Evolutionary conservation across 2,329 filamentous ascomycete genomes (phyloP), one percentile per base, ranked within the genome.

Genomic region (Paraphoma sp.): DNA sequence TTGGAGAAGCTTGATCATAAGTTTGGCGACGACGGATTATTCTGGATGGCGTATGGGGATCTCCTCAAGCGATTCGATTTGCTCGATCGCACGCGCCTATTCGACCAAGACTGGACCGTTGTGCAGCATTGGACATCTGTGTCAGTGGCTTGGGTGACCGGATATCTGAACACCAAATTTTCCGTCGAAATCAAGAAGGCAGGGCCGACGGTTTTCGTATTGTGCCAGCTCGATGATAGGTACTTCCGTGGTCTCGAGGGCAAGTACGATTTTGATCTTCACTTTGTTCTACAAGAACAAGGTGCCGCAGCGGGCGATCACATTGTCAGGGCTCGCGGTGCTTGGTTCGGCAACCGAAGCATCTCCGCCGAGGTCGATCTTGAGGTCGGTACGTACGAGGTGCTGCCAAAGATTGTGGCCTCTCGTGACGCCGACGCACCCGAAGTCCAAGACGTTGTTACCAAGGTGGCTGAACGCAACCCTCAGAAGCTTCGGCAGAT

Each of bases 341-440:
- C 81, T 74, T 74, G 70, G 64, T 80, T 80, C 70, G 90, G 91
- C 81, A 86, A 82, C 12, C 87, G 92, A 8, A 90, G 88, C 5
- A 87, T 93, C 48, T 92, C 89, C 47, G 87, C 91, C 2, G 91
- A 95, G 71, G 82, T 94, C 16, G 82, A 88, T 29, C 84, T 95
- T 42, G 85, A 90, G 18, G 84, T 88, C 0, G 92, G 92, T 6
- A 85, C 83, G 36, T 95, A 95, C 74, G 86, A 86, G 28, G 85
- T 96, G 5, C 80, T 91, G 16, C 84, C 93, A 71, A 92, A 90
- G 68, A 83, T 94, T 49, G 86, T 87, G 3, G 90, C 90, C 0
- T 81, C 81, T 33, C 84, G 87, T 14, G 62, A 78, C 38, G 59
- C 73, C 4, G 72, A 82, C 16, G 75, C 81, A 5, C 73, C 78